Evolutionary conservation across 2,329 filamentous ascomycete genomes (phyloP).

Genomic region (Aspergillus bombycis): DNA sequence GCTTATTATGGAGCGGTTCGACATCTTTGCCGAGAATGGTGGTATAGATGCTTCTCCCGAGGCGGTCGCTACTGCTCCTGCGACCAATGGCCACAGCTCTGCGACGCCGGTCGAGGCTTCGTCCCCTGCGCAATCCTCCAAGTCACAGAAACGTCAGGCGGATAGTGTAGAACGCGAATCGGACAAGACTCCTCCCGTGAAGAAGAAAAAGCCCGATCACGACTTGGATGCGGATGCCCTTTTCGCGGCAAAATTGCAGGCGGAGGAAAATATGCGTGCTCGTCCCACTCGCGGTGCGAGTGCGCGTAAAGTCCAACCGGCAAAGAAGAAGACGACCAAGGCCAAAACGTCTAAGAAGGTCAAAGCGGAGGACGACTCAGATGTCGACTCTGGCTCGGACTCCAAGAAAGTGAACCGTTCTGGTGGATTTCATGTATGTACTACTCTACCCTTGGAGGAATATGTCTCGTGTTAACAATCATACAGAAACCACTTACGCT

Average conservation of each 20-base stretch:
- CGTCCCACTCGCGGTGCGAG: slow-evolving; percentile 76
- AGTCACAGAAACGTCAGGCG: slow-evolving; percentile 45
- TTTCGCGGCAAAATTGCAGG: slow-evolving; percentile 84
- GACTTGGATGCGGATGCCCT: slow-evolving; percentile 80
- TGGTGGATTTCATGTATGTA: slow-evolving; percentile 78
- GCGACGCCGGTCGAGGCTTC: slow-evolving; percentile 33
- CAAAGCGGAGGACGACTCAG: slow-evolving; percentile 78
- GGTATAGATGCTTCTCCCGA: slow-evolving; percentile 39
- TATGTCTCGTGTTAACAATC: slow-evolving; percentile 5
- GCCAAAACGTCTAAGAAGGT: slow-evolving; percentile 67
- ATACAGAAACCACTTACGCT: slow-evolving; percentile 51
- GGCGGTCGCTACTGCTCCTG: slow-evolving; percentile 20
- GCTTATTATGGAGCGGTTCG: slow-evolving; percentile 74
- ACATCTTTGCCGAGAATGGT: slow-evolving; percentile 60
- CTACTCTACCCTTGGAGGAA: neutral
- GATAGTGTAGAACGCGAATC: slow-evolving; percentile 42
- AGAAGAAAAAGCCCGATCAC: slow-evolving; percentile 66
- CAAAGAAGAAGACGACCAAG: slow-evolving; percentile 64
- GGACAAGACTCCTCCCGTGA: slow-evolving; percentile 49
- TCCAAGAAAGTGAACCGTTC: slow-evolving; percentile 71
- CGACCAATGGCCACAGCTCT: slow-evolving; percentile 41
- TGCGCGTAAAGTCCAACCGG: slow-evolving; percentile 58
- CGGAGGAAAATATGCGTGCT: slow-evolving; percentile 80
- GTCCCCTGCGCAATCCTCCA: slow-evolving; percentile 37
- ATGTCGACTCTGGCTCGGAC: slow-evolving; percentile 66